These are phyloP conservation scores for Aspergillus awamori DNA, from an alignment of 2,329 filamentous ascomycete species.

Conservation along the genomic window DNA sequence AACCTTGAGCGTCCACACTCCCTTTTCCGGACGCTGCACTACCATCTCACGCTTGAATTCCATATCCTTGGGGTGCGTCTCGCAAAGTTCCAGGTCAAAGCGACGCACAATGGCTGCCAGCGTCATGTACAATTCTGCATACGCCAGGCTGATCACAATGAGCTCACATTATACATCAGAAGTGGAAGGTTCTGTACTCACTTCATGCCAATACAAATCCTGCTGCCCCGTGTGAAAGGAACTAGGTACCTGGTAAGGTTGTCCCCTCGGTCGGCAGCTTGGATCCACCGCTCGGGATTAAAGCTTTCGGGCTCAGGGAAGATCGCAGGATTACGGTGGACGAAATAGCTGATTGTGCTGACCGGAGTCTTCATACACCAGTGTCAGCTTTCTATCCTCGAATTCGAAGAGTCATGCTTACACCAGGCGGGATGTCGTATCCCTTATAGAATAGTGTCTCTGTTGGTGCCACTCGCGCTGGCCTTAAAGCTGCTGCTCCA, in stretches of 20 bases:
- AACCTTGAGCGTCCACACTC: background rate
- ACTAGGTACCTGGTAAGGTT: background rate
- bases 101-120: background rate
- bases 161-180: background rate
- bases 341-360: conserved; percentile 6
- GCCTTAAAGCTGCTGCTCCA: conserved; percentile 38
- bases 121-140: conserved; percentile 2
- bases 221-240: background rate
- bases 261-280: background rate
- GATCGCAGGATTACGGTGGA: conserved; percentile 1
- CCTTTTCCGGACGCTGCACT: background rate
- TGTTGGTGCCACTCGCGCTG: conserved; percentile 30
- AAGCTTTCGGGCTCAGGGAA: conserved; percentile 4
- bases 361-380: background rate
- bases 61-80: background rate
- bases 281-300: conserved; percentile 8
- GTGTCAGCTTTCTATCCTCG: background rate
- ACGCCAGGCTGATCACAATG: background rate
- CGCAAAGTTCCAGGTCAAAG: conserved; percentile 3
- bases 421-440: conserved; percentile 27
- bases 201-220: conserved; percentile 5
- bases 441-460: conserved; percentile 34
- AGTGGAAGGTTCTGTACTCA: background rate
- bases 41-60: background rate
- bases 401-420: background rate